A percentile compares a stretch with the other conserved stretches of the same genome.
These are phyloP conservation scores for Rhodotorula sp. DNA, from an alignment of 1,284 basidiomycete species.

Conservation along the genomic window DNA sequence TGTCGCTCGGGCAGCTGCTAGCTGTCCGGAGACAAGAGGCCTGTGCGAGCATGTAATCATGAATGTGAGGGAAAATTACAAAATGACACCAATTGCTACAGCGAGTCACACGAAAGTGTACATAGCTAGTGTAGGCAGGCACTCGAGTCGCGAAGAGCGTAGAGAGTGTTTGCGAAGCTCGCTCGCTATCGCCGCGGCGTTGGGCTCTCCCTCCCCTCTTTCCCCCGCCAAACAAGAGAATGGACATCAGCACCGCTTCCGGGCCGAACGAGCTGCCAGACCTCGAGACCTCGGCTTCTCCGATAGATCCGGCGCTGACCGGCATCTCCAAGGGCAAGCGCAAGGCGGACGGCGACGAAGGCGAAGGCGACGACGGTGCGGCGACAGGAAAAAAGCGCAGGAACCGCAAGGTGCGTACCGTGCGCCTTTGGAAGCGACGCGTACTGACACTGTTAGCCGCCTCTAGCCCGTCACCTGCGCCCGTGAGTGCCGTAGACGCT, in stretches of 20 bases:
- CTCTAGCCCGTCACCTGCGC: constrained; percentile 33
- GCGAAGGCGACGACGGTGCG: neutral
- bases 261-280: neutral
- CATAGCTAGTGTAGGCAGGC: no score
- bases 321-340: constrained; percentile 7
- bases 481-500: constrained; percentile 5
- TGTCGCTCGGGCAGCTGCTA: neutral
- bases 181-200: neutral
- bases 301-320: neutral
- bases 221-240: neutral
- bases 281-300: neutral
- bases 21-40: neutral
- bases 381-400: constrained; percentile 12
- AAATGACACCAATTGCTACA: neutral
- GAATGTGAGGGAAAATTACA: no score
- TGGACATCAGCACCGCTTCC: neutral
- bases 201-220: neutral
- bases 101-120: no score
- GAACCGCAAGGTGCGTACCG: constrained; percentile 17
- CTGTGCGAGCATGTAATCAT: no score
- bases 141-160: neutral
- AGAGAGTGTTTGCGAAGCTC: neutral
- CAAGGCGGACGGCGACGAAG: constrained; percentile 16
- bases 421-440: neutral
- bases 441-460: neutral